Percentiles rank a stretch among this genome's conserved stretches.
These are phyloP conservation scores for Nicotiana noctiflora DNA, from an alignment of 257 asterid species.

Conservation along the genomic window DNA sequence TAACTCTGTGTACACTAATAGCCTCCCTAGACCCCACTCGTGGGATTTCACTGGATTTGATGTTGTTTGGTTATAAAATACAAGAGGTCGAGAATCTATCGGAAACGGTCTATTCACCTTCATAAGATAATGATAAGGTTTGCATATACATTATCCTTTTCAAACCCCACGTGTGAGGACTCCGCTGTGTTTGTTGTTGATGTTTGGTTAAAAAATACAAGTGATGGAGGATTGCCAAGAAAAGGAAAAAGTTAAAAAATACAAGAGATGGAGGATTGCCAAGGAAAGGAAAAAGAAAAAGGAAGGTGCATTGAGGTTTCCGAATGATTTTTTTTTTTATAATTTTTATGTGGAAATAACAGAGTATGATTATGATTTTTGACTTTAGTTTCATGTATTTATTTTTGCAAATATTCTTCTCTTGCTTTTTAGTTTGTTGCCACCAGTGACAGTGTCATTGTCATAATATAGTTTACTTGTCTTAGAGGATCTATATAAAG, in stretches of 20 bases:
- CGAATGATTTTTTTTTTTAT: background rate
- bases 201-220: background rate
- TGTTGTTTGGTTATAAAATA: no score
- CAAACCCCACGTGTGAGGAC: no score
- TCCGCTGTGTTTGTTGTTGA: no score
- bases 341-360: background rate
- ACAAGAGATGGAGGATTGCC: background rate
- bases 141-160: no score
- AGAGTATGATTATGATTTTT: background rate
- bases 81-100: no score
- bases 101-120: no score
- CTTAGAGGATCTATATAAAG: background rate
- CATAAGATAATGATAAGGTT: no score
- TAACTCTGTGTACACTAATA: no score
- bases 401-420: background rate
- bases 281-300: background rate
- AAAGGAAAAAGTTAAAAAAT: no score
- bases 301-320: background rate
- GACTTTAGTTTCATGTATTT: background rate
- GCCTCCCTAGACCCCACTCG: no score
- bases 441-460: background rate
- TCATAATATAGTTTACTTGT: background rate
- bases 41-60: no score
- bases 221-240: no score
- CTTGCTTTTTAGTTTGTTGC: background rate